Evolutionary conservation across 23 red algal genomes (phyloP), one percentile per base, ranked within the genome.

Genomic region (Gracilaria gracilis): DNA sequence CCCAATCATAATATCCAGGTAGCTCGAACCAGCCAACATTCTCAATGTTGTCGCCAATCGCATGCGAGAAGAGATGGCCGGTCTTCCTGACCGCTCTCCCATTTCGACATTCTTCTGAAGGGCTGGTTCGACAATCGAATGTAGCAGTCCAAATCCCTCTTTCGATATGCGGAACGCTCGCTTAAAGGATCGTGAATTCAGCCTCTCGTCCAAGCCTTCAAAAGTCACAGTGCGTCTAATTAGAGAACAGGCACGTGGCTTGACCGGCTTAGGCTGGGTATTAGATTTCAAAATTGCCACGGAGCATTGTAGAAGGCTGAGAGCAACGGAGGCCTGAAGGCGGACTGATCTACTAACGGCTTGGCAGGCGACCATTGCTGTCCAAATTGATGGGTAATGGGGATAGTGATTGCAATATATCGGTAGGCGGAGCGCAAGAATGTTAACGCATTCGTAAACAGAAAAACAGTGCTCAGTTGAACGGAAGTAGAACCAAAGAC

Each of bases 11-110:
- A 85, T 66, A 39, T 85, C 81, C 27, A 38, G 64, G 39, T 58
- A 64, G 25, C 62, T 70, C 61, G 32, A 51, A 9, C 81, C 54
- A 24, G 81, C 81, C 36, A 85, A 38, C 40, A 85, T 48, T 48
- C 81, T 4, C 8, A 85, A 21, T 27, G 44, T 27, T 64, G 47
- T 85, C 15, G 58, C 81, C 14, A 85, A 32, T 70, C 59, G 28
- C 23, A 85, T 85, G n/a, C 46, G 36, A 25, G 27, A 51, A 21
- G 81, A 42, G 29, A 85, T 85, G n/a, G 35, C 47, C 5, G 44
- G 31, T 11, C 47, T 31, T 24, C 61, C 35, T 5, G 19, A 66
- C 48, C 40, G 27, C 20, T 42, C 0, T 27, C 81, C 81, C 62
- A 50, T 64, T 49, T 9, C n/a, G 36, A 71, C 23, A 70, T 85